These are phyloP conservation scores for Coemansia sp. DNA, from an alignment of 192 early-diverging fungal genomes.

Conservation along the genomic window DNA sequence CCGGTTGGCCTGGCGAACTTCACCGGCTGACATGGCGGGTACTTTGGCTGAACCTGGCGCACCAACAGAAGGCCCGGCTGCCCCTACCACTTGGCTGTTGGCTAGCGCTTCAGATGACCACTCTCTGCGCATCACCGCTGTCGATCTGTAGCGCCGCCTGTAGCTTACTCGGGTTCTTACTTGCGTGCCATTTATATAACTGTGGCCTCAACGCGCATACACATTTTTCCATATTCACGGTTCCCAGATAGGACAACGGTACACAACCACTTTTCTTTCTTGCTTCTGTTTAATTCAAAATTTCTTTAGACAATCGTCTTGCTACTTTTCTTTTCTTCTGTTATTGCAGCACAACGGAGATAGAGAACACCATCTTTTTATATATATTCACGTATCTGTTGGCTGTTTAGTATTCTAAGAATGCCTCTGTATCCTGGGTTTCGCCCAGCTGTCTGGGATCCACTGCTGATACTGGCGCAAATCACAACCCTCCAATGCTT, in stretches of 20 bases:
- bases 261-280: not conserved
- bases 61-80: not conserved
- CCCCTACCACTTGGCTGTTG: conserved; percentile 49
- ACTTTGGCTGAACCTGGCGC: not conserved
- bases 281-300: conserved; percentile 4
- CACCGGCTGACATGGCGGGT: not conserved
- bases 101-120: conserved; percentile 73
- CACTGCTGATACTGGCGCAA: conserved; percentile 51
- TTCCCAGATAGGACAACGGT: not conserved
- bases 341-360: not conserved
- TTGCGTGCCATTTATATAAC: not conserved
- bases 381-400: not conserved
- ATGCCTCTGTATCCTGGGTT: conserved; percentile 31
- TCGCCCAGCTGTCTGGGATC: conserved; percentile 46
- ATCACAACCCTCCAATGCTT: conserved; percentile 51
- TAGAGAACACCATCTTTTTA: not conserved
- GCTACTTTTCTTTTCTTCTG: not conserved
- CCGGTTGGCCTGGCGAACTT: conserved; percentile 66
- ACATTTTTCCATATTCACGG: not conserved
- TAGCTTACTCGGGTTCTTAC: not conserved
- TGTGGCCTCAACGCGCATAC: not conserved
- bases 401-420: not conserved
- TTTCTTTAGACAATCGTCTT: conserved; percentile 4
- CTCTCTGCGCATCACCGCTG: conserved; percentile 66
- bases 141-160: conserved; percentile 10